Evolutionary conservation across 2,329 filamentous ascomycete species (phyloP).

Genomic region (Exophiala viscosa): DNA sequence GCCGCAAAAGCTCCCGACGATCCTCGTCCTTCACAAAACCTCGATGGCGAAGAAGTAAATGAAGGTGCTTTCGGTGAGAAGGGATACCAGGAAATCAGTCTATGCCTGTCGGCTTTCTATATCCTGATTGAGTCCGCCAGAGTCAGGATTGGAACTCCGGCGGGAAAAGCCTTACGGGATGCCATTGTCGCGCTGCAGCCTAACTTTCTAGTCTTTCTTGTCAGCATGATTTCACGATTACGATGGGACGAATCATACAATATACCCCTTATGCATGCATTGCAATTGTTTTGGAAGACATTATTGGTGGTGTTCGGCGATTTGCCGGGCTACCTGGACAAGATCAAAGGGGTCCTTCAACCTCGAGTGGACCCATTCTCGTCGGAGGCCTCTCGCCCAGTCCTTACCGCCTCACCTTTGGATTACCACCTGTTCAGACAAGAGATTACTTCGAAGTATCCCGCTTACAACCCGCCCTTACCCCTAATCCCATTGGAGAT

Average conservation of each 20-base stretch:
- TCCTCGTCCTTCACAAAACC: background rate
- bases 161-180: slow-evolving; percentile 18
- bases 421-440: slow-evolving; percentile 96
- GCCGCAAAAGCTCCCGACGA: slow-evolving; percentile 37
- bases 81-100: slow-evolving; percentile 25
- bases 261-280: slow-evolving; percentile 62
- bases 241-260: slow-evolving; percentile 63
- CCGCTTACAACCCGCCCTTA: slow-evolving; percentile 86
- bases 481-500: slow-evolving; percentile 79
- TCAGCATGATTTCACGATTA: slow-evolving; percentile 37
- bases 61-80: slow-evolving; percentile 26
- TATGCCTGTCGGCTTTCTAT: slow-evolving; percentile 29
- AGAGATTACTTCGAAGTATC: slow-evolving; percentile 96
- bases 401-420: slow-evolving; percentile 86
- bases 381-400: slow-evolving; percentile 57
- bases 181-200: slow-evolving; percentile 21
- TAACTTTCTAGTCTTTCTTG: slow-evolving; percentile 25
- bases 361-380: slow-evolving; percentile 53
- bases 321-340: slow-evolving; percentile 61
- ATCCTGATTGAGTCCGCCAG: slow-evolving; percentile 27
- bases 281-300: slow-evolving; percentile 88
- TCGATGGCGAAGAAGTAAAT: slow-evolving; percentile 11
- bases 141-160: slow-evolving; percentile 8
- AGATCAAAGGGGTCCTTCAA: slow-evolving; percentile 67
- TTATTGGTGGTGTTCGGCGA: slow-evolving; percentile 83